Percentiles rank a stretch among this genome's conserved stretches.
Evolutionary conservation across 306 rosid species (phyloP).

Genomic region (Gastrolobium villosum): DNA sequence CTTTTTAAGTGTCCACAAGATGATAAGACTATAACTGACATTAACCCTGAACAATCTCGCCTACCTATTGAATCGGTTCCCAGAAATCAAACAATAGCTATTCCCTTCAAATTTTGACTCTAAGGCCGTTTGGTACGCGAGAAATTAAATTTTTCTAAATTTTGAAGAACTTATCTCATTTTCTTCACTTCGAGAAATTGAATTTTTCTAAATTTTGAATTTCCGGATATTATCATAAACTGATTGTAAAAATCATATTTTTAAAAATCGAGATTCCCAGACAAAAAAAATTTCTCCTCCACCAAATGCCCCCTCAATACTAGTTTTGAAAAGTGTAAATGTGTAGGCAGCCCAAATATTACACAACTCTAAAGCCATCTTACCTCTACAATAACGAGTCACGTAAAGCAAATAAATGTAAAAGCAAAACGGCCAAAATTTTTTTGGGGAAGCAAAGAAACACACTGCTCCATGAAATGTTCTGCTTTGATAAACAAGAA

Average conservation of each 20-base stretch:
- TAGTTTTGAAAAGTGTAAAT: background rate
- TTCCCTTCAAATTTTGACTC: background rate
- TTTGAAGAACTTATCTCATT: no score
- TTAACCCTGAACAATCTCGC: background rate
- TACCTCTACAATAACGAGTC: background rate
- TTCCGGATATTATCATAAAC: no score
- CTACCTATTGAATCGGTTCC: background rate
- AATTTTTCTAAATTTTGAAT: no score
- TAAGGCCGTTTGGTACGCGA: no score
- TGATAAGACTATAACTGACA: background rate
- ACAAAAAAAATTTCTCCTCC: no score
- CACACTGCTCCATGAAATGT: background rate
- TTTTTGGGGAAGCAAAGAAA: conserved; percentile 7
- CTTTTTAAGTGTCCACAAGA: background rate
- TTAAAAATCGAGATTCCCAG: no score
- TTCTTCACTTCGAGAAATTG: no score
- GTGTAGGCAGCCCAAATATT: background rate
- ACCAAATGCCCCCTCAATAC: no score
- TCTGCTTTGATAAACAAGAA: conserved; percentile 1
- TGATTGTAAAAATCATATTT: no score
- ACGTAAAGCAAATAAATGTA: background rate
- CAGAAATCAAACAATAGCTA: background rate
- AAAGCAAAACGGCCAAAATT: background rate
- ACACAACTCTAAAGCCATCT: background rate
- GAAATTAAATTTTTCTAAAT: no score